phyloP scores from a whole-genome alignment of 371 early-diverging fungal genomes.

The Zancudomyces culisetae region DNA sequence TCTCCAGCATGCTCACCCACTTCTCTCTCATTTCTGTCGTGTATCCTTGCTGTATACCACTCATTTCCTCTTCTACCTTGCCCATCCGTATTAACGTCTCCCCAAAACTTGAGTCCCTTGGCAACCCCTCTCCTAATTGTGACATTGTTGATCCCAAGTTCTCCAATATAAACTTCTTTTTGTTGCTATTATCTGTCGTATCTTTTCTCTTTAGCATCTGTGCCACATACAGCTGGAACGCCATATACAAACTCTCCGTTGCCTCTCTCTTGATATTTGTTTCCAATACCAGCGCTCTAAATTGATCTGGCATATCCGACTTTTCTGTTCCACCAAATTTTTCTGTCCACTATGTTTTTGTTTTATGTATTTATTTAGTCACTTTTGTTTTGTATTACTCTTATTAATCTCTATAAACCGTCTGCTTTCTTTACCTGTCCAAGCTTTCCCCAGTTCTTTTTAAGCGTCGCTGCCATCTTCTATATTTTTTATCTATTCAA shows the following conservation, averaged over 20 bases:
- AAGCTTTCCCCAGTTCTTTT: conserved; percentile 18
- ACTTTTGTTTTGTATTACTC: not conserved
- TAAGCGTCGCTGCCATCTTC: conserved; percentile 5
- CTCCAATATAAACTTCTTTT: conserved; percentile 20
- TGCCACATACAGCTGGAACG: conserved; percentile 15
- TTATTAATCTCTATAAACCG: not conserved
- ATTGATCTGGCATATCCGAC: conserved; percentile 22
- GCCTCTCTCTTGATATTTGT: conserved; percentile 17
- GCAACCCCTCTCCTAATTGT: conserved; percentile 14
- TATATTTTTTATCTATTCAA: not conserved
- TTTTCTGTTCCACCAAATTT: conserved; percentile 15
- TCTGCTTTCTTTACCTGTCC: conserved; percentile 14
- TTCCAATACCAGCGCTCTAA: conserved; percentile 15
- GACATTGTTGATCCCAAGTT: conserved; percentile 22
- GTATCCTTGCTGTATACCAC: conserved; percentile 15
- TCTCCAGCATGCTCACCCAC: conserved; percentile 18
- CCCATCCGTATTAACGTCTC: conserved; percentile 16
- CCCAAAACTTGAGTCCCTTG: conserved; percentile 21
- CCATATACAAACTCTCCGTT: conserved; percentile 15
- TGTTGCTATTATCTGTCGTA: conserved; percentile 19
- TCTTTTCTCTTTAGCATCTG: conserved; percentile 22
- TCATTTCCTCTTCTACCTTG: conserved; percentile 15
- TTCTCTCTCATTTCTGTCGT: conserved; percentile 18
- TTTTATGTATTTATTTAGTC: not conserved
- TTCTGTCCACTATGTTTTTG: conserved; percentile 20